Percentiles rank a stretch among this genome's conserved stretches.
Evolutionary conservation across 805 yeast genomes (phyloP).

Genomic region (Myxozyma melibiosi): DNA sequence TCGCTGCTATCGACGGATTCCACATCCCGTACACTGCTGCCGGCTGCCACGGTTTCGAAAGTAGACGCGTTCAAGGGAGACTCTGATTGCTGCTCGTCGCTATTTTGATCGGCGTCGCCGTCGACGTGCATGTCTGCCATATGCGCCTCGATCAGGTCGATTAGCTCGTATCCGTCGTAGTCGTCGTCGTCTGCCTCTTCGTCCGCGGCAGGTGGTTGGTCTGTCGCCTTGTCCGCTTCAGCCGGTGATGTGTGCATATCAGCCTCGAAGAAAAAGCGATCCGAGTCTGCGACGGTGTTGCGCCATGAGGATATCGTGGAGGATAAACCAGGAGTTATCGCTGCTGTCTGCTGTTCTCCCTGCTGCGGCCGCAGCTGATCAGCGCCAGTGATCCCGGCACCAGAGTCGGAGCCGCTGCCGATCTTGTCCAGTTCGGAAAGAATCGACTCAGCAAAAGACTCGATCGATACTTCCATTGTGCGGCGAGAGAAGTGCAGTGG

Average conservation of each 20-base stretch:
- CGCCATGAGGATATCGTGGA: conserved; percentile 1
- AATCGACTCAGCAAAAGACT: conserved; percentile 14
- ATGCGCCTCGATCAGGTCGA: conserved; percentile 20
- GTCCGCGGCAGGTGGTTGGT: neutral
- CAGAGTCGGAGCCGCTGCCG: neutral
- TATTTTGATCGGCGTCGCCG: neutral
- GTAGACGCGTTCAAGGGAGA: conserved; percentile 3
- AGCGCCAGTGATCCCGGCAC: neutral
- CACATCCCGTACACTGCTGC: neutral
- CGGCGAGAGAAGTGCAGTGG: too few relatives aligned
- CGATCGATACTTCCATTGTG: conserved; percentile 7
- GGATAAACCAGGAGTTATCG: neutral
- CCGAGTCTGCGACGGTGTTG: neutral
- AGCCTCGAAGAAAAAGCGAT: neutral
- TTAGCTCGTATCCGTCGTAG: conserved; percentile 19
- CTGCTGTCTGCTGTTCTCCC: neutral
- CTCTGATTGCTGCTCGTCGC: neutral
- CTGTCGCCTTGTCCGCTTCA: neutral
- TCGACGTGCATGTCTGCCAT: conserved; percentile 11
- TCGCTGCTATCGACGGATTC: conserved; percentile 3
- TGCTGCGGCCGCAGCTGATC: neutral
- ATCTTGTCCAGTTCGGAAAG: conserved; percentile 21
- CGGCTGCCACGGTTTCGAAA: neutral
- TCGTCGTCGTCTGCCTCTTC: conserved; percentile 2
- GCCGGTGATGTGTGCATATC: neutral